phyloP scores from a whole-genome alignment of 129 eudicot species.

The Flaveria robusta region DNA sequence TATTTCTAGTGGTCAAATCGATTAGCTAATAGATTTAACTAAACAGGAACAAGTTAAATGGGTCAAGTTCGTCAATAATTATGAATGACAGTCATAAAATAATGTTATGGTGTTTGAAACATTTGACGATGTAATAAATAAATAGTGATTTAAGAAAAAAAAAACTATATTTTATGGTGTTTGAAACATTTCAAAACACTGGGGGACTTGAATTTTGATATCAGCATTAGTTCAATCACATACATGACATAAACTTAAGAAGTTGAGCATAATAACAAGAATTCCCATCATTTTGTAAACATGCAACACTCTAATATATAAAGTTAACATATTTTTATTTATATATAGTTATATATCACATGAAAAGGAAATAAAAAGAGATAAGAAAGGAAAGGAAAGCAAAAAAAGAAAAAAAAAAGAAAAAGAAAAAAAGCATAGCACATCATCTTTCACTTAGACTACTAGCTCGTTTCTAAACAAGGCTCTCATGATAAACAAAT shows the following conservation, averaged over 20 bases:
- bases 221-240: not conserved
- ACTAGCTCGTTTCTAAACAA: constrained; percentile 24
- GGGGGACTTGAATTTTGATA: not conserved
- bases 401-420: not conserved
- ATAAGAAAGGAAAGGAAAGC: not conserved
- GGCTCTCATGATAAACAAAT: constrained; percentile 20
- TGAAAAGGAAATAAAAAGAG: constrained; percentile 10
- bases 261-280: no score
- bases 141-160: no score
- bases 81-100: no score
- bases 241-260: not conserved
- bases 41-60: no score
- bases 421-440: not conserved
- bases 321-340: not conserved
- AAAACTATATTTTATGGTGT: not conserved
- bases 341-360: not conserved
- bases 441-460: constrained; percentile 19
- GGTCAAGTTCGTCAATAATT: no score
- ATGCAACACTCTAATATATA: not conserved
- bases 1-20: no score
- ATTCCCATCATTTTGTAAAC: no score
- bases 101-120: no score
- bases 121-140: no score
- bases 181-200: not conserved
- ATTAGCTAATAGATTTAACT: no score